phyloP scores from a whole-genome alignment of 1,284 basidiomycete genomes.

The Ceratobasidium sp. region DNA sequence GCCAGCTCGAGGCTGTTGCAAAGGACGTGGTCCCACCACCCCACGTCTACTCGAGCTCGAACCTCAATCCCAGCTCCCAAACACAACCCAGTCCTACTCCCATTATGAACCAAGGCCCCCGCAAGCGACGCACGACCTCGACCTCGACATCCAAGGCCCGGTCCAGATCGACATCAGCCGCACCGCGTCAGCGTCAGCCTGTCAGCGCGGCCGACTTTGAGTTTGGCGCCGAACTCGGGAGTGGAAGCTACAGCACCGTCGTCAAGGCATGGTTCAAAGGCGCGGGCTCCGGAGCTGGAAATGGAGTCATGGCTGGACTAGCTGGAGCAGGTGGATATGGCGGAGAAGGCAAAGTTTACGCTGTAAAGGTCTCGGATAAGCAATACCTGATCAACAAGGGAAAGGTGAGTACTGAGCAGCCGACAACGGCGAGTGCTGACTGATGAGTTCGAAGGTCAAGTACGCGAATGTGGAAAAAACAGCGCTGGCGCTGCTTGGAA shows the following conservation, averaged over 20 bases:
- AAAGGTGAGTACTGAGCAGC: constrained; percentile 59
- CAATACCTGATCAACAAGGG: constrained; percentile 71
- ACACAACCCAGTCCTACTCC: not conserved
- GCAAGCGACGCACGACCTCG: constrained; percentile 23
- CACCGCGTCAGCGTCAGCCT: constrained; percentile 56
- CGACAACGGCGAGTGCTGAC: not conserved
- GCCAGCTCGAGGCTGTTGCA: constrained; percentile 29
- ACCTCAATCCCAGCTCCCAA: constrained; percentile 6
- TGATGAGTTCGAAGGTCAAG: constrained; percentile 18
- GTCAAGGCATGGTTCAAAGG: constrained; percentile 38
- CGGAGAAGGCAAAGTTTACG: constrained; percentile 68
- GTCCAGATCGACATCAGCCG: constrained; percentile 30
- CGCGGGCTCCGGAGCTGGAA: constrained; percentile 30
- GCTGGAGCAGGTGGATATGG: constrained; percentile 61
- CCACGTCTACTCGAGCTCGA: constrained; percentile 16
- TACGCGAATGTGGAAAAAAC: constrained; percentile 69
- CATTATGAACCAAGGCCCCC: not conserved
- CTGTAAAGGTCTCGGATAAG: constrained; percentile 81
- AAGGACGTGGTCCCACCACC: not conserved
- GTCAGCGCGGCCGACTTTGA: constrained; percentile 68
- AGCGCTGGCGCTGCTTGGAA: constrained; percentile 54
- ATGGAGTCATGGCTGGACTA: constrained; percentile 17
- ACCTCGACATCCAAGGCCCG: constrained; percentile 26
- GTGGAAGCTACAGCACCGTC: constrained; percentile 82
- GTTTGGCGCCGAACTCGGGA: constrained; percentile 73